Base-by-base conservation (phyloP, 352 stramenopile species). In the Saprolegnia parasitica region DNA sequence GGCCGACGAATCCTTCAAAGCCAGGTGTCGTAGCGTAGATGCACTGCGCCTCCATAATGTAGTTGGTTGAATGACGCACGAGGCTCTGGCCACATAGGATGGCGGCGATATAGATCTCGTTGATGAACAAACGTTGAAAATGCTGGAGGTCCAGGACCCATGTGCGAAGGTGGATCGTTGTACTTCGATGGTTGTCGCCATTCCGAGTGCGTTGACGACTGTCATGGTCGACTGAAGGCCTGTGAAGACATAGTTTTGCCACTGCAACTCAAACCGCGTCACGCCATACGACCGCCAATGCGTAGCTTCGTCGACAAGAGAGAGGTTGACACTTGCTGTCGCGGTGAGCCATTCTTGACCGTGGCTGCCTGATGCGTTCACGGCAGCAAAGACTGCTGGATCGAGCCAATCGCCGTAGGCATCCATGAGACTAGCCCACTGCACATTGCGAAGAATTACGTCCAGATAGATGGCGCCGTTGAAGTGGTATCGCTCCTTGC, bases 401-500 rank as follows among this genome's bases (percentile, higher is more conserved):
- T 15, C 15, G 15, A 8, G 1, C 4, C 18, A n/a, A 11, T 46
- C 8, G 39, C 32, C 21, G 5, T 52, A 20, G 15, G 49, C 16
- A 5, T 10, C 29, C 29, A 60, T 9, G 0, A 32, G 50, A 0
- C 4, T 47, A 21, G 46, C 15, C 54, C 49, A 62, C 13, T 70
- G 13, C 8, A 35, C 21, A 8, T 58, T 20, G 45, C 63, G 63
- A 37, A 70, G 16, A 0, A 56, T 5, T 13, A 9, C 18, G 24
- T 70, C 63, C 15, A n/a, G 54, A 29, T 70, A 70, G 1, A 62
- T 37, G 18, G 45, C 63, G n/a, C 5, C 63, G 35, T 70, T 70
- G 29, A 16, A 1, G 15, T 10, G 5, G 13, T 70, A 70, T 15
- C 63, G 54, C 9, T 21, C 63, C 1, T 52, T 32, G 37, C 63